Base-by-base conservation (phyloP, 768 basidiomycete species). In the Auriculariales sp. region DNA sequence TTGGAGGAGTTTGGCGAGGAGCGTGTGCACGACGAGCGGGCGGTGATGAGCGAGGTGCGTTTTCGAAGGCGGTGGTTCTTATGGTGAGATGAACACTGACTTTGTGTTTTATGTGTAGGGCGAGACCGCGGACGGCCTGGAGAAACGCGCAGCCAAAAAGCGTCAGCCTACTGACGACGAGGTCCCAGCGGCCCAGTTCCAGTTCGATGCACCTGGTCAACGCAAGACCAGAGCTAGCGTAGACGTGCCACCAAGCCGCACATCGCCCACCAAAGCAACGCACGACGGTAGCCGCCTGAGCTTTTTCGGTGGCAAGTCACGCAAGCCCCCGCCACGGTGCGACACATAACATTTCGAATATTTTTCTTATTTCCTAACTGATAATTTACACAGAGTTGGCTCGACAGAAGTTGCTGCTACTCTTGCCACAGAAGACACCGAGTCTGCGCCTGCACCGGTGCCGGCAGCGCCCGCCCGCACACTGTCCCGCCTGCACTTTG, bases 321-420 rank as follows among this genome's bases (percentile, higher is more conserved):
- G 91, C 55, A 93, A 95, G 61, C 91, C 91, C 0, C 73, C 89
- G 0, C 89, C 88, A 15, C 75, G 75, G 62, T 79, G 79, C 55
- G 75, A 79, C 22, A 57, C 68, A 32, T 32, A 15, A 32, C 7
- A 15, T 32, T 7, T 9, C 15, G 31, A 15, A 32, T 9, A 32
- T 15, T 32, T 32, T 7, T 32, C n/a, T n/a, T n/a, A n/a, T n/a
- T n/a, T n/a, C n/a, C n/a, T n/a, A n/a, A n/a, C n/a, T n/a, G n/a
- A n/a, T n/a, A n/a, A n/a, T n/a, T n/a, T n/a, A n/a, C n/a, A n/a
- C n/a, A n/a, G 39, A 1, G 22, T 44, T 24, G 19, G 19, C 5
- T 44, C 39, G 19, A 7, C 22, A 3, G 22, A 19, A 11, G 39
- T 9, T 11, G 17, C 14, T 25, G 39, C n/a, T n/a, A n/a, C n/a